Evolutionary conservation across 2,329 filamentous ascomycete genomes (phyloP), one percentile per base, ranked within the genome.

Genomic region (Cordyceps javanica): DNA sequence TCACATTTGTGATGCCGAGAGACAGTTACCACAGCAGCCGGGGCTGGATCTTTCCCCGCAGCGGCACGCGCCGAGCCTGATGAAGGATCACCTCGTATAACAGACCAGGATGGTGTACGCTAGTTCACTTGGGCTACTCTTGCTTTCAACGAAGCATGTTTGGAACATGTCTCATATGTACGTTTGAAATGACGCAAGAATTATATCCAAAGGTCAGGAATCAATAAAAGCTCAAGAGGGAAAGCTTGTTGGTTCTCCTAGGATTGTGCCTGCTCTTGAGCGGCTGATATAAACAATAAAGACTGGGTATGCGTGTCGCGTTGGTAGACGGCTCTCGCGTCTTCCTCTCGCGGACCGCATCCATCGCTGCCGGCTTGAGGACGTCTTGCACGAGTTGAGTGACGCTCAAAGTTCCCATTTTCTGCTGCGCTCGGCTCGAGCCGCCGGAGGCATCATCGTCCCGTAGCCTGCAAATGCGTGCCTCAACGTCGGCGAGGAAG

Each of bases 401-500:
- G 26, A 57, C 46, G n/a, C n/a, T n/a, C n/a, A n/a, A n/a, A 30
- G 5, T 26, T 41, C 25, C 45, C n/a, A 13, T 49, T 34, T 57
- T n/a, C 25, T 41, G 55, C 44, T 50, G 45, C 36, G 55, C 36
- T 34, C 34, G 16, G 55, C 7, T 51, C 19, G 11, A 34, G 36
- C 26, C 26, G 16, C 36, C 26, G 13, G 21, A 19, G n/a, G n/a
- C n/a, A n/a, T n/a, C n/a, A 44, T 34, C 36, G 13, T 42, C 39
- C 13, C 55, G 46, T 16, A 57, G 46, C 28, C 51, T 44, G 28
- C 19, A 28, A 5, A 44, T 28, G 14, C 39, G 45, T 44, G 26
- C 8, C 55, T 51, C 55, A 28, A 57, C 23, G 21, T 57, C 46
- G 45, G 44, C 36, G 28, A 57, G 46, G 16, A 57, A 57, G 36